Conservation (phyloP, 2,329 filamentous ascomycete species). For the Diaporthe sp. region DNA sequence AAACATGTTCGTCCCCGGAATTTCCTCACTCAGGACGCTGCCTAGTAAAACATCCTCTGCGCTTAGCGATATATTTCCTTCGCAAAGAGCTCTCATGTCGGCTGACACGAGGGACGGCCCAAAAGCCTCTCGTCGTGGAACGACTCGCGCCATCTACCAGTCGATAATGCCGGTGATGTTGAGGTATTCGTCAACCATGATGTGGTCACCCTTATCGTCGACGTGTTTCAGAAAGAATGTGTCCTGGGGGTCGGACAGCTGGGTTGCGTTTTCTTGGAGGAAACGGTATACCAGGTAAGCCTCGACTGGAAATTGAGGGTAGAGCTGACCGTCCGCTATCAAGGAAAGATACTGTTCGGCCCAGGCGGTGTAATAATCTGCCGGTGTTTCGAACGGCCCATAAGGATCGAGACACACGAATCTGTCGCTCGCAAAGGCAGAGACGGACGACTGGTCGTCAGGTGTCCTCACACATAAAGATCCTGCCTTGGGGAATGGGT, state of each 20-base stretch:
- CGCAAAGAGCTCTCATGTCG: neutral
- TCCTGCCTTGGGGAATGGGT: slow-evolving; percentile 40
- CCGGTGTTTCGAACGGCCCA: neutral
- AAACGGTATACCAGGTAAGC: slow-evolving; percentile 49
- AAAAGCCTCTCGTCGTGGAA: neutral
- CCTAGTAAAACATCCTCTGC: neutral
- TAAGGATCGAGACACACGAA: slow-evolving; percentile 29
- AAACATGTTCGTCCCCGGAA: rapidly evolving
- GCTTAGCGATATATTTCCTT: neutral
- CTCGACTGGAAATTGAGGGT: neutral
- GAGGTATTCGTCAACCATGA: slow-evolving; percentile 56
- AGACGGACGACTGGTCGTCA: neutral
- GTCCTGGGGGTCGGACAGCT: slow-evolving; percentile 36
- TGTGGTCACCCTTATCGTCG: slow-evolving; percentile 41
- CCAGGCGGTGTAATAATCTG: neutral
- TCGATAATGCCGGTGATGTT: slow-evolving; percentile 61
- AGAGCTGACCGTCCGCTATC: slow-evolving; percentile 32
- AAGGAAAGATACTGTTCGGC: neutral
- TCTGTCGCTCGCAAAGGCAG: slow-evolving; percentile 38
- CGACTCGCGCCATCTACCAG: slow-evolving; percentile 41
- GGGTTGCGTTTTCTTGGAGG: slow-evolving; percentile 44
- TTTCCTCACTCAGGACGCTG: neutral
- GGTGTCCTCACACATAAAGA: slow-evolving; percentile 33
- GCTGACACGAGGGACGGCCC: neutral
- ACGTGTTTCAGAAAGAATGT: slow-evolving; percentile 39